Evolutionary conservation across 768 basidiomycete genomes (phyloP), one percentile per base, ranked within the genome.

Genomic region (Rhizopogon salebrosus): DNA sequence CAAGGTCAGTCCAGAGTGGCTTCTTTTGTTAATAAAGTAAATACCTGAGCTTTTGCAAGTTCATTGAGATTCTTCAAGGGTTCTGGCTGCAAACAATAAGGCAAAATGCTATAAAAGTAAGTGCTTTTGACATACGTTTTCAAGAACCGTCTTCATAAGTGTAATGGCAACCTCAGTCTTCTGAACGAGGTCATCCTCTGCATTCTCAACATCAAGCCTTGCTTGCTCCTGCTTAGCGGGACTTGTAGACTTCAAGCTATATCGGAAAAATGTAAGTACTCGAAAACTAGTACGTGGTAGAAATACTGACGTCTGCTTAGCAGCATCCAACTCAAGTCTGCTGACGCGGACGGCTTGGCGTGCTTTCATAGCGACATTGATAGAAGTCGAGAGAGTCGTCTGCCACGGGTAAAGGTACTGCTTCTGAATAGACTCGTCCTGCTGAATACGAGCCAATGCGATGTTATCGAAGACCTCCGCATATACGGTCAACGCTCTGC

Each of bases 101-200:
- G n/a, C 3, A 8, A 27, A 4, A 9, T 24, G 36, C 4, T 37
- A 18, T 7, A 7, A 50, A 53, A 39, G 22, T 20, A 3, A 13
- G 14, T 10, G 7, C n/a, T 10, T 35, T n/a, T 48, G 16, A 76
- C 89, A 51, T 58, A 97, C 95, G 71, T 98, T 98, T 62, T 98
- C 95, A 36, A 99, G 79, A 14, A 98, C 95, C n/a, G 91, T 88
- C 77, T 95, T 95, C 94, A 97, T 95, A 40, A 93, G 80, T 2
- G 89, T 90, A 61, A 97, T 97, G 1, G 95, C 95, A 27, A 95
- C 89, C 69, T 99, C 97, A 22, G 97, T 99, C 77, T 92, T 93
- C 67, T 95, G 94, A 5, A 98, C 97, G 29, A 98, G 82, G 69
- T 95, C 92, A 67, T 99, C 97, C 62, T 93, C 90, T 8, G 90